Evolutionary conservation across 768 basidiomycete genomes (phyloP), one percentile per base, ranked within the genome.

Genomic region (Mycena crocata): DNA sequence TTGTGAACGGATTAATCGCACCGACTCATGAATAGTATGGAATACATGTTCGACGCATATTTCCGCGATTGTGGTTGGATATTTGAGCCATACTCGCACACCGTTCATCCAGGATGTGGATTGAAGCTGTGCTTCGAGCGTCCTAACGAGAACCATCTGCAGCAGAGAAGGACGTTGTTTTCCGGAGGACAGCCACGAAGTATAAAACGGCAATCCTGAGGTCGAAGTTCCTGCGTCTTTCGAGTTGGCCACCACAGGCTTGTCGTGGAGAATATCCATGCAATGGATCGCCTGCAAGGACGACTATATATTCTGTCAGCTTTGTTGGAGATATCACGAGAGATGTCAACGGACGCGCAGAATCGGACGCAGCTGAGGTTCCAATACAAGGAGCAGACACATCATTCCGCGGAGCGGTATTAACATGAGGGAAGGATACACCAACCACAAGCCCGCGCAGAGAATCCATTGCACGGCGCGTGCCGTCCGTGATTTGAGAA

Each of bases 341-440:
- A 26, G 26, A n/a, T n/a, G 34, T 55, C 31, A 31, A 35, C 65
- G 35, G 31, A 66, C 65, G 1, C 54, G 65, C 32, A 66, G 32
- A 17, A 61, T 56, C 19, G 65, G 58, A 8, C 65, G 51, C 13
- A 66, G 54, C 45, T 55, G 58, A 0, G 65, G 65, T 19, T 66
- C 58, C 7, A 66, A 46, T 30, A 66, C 65, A 13, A 66, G 65
- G 31, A 66, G 15, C 19, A 66, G 39, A 34, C 65, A 66, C n/a
- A 66, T 66, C 65, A 66, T 61, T 3, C 65, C 65, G 2, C 65
- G 58, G 39, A 66, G 65, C 21, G 65, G 65, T 39, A 66, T 60
- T 17, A 56, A 19, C 65, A 66, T 50, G 21, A 66, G 52, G 39
- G 19, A 66, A 2, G 65, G 65, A 37, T 66, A 66, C 6, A 66